Evolutionary conservation across 2,329 filamentous ascomycete genomes (phyloP), one percentile per base, ranked within the genome.

Genomic region (Cladosporium sphaerospermum): DNA sequence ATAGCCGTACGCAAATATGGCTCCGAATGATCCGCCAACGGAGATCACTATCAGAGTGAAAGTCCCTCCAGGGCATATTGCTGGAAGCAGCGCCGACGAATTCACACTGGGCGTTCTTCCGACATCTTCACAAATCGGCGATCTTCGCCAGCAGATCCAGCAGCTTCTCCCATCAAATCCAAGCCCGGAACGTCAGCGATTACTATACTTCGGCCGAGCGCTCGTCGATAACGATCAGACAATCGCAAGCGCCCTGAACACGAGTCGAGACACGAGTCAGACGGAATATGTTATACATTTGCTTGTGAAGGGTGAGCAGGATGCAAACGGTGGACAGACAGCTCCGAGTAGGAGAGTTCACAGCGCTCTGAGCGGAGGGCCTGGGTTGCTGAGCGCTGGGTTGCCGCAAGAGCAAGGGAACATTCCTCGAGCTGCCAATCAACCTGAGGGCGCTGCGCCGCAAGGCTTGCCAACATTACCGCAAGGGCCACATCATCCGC

Each of bases 131-230:
- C 82, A 76, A 2, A 65, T 85, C 45, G 72, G 67, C 16, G 70
- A 75, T 46, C 68, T 85, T n/a, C 80, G 79, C 57, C 62, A 70
- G 41, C 73, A 69, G 51, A 78, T 85, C 52, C 71, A 75, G 44
- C 62, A 75, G 54, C 66, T 71, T 9, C 64, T 82, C n/a, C 71
- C 77, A 8, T 69, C 69, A 31, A 69, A 70, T 52, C 75, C 77
- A 32, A 48, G 67, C 8, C 70, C 75, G 1, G 64, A 71, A 14
- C 65, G 71, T 41, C 81, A 84, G 68, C 73, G 80, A 41, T 64
- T 85, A 54, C 82, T 84, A 16, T 83, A 82, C 59, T 69, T 74
- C 46, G 82, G 82, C 16, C 72, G 76, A 53, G 73, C 77, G 28
- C 71, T 84, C 6, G 63, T 72, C 6, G 71, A 78, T 57, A 73